Base-by-base conservation (phyloP, 164 flowering plant species). In the Annona cherimola region DNA sequence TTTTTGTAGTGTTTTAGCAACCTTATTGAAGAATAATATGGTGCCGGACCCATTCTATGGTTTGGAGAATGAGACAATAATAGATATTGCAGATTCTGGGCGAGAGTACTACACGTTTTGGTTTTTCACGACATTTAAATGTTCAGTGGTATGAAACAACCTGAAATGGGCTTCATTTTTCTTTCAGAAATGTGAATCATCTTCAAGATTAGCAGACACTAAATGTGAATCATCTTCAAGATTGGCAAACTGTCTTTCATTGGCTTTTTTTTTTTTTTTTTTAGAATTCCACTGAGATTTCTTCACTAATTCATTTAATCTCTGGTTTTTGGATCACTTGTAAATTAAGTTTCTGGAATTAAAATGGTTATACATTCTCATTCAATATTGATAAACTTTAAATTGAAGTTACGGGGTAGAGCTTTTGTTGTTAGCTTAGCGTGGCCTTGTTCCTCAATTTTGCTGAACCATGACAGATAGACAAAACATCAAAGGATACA, bases 21-120 rank as follows among this genome's bases (percentile, higher is more conserved):
- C 98, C 41, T 84, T 95, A 66, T 75, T 93, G 61, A 90, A 88
- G 86, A 96, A 91, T 83, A 87, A 96, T 39, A 79, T 78, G 40
- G 85, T 96, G 35, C 95, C 99, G 26, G 98, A 96, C 83, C 99
- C 99, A 43, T 96, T 96, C 75, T 93, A 91, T 71, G 99, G 99
- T 2, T 72, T 96, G 79, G 79, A 85, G 71, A 93, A 96, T 69
- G 93, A 93, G 81, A 70, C 89, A 1, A 96, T 96, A 76, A 61
- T 91, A 3, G 99, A 96, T 73, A 96, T 96, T 77, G 96, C 89
- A 74, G 94, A 93, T 77, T 91, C 97, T 26, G 99, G 99, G 62
- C 87, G 97, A 81, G 97, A 93, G 66, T 79, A 89, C 68, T 96
- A 96, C 75, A 96, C 99, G 2, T 96, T 93, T 79, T 96, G 99